Percentiles rank a stretch among this genome's conserved stretches.
Evolutionary conservation across 805 yeast species (phyloP).

Genomic region (Ogataea trehalophila): DNA sequence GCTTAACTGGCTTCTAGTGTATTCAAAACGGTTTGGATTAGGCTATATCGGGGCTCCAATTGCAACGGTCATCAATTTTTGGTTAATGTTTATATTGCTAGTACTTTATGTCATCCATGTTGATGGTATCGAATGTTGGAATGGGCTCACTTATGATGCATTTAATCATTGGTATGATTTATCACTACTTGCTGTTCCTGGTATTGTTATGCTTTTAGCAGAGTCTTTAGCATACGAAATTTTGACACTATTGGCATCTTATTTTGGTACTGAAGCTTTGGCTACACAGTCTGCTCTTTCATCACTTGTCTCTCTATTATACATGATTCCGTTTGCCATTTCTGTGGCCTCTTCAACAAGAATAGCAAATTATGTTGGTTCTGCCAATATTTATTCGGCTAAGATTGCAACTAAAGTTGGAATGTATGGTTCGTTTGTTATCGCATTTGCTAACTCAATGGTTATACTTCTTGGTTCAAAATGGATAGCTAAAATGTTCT

Average conservation of each 20-base stretch:
- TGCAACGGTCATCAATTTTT: conserved; percentile 64
- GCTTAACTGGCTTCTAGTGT: conserved; percentile 61
- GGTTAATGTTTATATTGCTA: conserved; percentile 59
- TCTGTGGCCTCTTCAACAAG: conserved; percentile 53
- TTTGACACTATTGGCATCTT: conserved; percentile 48
- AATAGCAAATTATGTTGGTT: conserved; percentile 51
- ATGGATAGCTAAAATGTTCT: conserved; percentile 53
- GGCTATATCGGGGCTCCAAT: conserved; percentile 77
- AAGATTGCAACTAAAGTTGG: conserved; percentile 40
- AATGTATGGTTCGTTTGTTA: conserved; percentile 30
- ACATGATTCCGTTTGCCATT: conserved; percentile 54
- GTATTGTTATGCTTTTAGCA: conserved; percentile 50
- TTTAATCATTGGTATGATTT: conserved; percentile 35
- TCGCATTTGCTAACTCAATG: conserved; percentile 37
- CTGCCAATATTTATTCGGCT: conserved; percentile 27
- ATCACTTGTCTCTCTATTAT: conserved; percentile 45
- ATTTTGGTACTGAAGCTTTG: conserved; percentile 46
- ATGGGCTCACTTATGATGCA: conserved; percentile 41
- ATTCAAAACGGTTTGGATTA: conserved; percentile 51
- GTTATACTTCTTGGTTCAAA: conserved; percentile 41
- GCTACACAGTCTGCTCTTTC: conserved; percentile 56
- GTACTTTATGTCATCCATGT: conserved; percentile 49
- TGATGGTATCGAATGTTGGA: conserved; percentile 72
- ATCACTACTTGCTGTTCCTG: conserved; percentile 46
- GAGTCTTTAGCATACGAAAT: conserved; percentile 56